A percentile compares a stretch with the other conserved stretches of the same genome.
phyloP scores from a whole-genome alignment of 345 rosid genomes.

The Eucalyptus marginata region DNA sequence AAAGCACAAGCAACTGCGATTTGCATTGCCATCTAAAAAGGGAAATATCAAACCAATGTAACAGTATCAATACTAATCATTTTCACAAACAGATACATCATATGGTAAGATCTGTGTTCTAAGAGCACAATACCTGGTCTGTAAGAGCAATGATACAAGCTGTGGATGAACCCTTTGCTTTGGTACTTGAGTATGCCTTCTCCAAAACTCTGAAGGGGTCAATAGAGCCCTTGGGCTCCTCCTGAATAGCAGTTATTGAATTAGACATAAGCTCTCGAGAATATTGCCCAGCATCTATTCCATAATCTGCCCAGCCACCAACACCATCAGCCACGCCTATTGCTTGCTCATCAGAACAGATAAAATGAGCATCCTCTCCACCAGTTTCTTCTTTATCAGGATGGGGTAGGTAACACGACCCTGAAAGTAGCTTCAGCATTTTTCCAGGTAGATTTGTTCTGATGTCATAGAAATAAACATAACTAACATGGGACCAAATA shows the following conservation, averaged over 20 bases:
- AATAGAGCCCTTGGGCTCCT: slow-evolving; percentile 81
- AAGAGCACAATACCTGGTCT: slow-evolving; percentile 35
- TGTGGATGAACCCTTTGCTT: slow-evolving; percentile 86
- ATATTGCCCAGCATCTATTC: slow-evolving; percentile 75
- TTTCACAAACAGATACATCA: neutral
- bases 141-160: slow-evolving; percentile 93
- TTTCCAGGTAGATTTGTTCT: slow-evolving; percentile 37
- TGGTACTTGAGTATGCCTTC: slow-evolving; percentile 86
- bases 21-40: neutral
- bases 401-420: slow-evolving; percentile 89
- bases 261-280: slow-evolving; percentile 95
- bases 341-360: slow-evolving; percentile 76
- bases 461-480: neutral
- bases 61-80: neutral
- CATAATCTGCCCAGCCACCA: slow-evolving; percentile 97
- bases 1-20: neutral
- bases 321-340: slow-evolving; percentile 97
- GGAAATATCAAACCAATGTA: neutral
- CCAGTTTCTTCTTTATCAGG: slow-evolving; percentile 98
- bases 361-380: slow-evolving; percentile 99
- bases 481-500: neutral
- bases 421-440: slow-evolving; percentile 67
- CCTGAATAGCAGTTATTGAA: slow-evolving; percentile 65
- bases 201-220: slow-evolving; percentile 87
- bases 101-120: neutral